phyloP scores from a whole-genome alignment of 345 rosid species.

The Capsella bursapastoris region DNA sequence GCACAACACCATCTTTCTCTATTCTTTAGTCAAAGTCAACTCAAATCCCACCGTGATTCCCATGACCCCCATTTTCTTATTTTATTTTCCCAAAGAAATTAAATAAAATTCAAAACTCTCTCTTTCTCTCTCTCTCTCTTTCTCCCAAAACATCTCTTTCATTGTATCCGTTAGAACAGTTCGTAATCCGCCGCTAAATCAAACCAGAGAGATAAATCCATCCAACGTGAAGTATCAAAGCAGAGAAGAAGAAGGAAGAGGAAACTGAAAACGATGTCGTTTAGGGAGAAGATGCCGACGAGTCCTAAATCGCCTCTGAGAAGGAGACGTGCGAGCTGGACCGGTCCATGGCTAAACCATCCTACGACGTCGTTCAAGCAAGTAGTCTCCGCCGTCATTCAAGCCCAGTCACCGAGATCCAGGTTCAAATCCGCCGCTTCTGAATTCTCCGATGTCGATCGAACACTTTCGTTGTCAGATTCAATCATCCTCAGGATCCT shows the following conservation, averaged over 20 bases:
- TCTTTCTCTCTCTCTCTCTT: slow-evolving; percentile 1
- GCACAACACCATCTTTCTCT: slow-evolving; percentile 21
- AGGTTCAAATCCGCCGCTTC: slow-evolving; percentile 49
- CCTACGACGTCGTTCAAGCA: slow-evolving; percentile 60
- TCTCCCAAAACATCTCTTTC: slow-evolving; percentile 35
- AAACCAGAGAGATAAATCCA: neutral
- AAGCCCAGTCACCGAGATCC: slow-evolving; percentile 50
- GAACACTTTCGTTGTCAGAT: slow-evolving; percentile 72
- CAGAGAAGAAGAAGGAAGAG: neutral
- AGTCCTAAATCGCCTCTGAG: slow-evolving; percentile 53
- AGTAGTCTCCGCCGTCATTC: slow-evolving; percentile 58
- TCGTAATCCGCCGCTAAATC: slow-evolving; percentile 21
- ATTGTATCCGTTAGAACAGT: slow-evolving; percentile 49
- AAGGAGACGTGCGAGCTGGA: slow-evolving; percentile 60
- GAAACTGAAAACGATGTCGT: slow-evolving; percentile 52
- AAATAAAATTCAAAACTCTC: slow-evolving; percentile 11
- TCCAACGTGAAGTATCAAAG: neutral
- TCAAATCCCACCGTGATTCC: slow-evolving; percentile 33
- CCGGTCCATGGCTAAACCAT: slow-evolving; percentile 61
- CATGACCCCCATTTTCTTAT: slow-evolving; percentile 5
- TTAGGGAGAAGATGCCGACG: slow-evolving; percentile 49
- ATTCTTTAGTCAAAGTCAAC: slow-evolving; percentile 23
- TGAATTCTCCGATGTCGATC: slow-evolving; percentile 56
- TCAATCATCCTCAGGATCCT: slow-evolving; percentile 75
- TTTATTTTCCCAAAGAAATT: neutral